phyloP scores from a whole-genome alignment of 2,329 filamentous ascomycete genomes.

The Pseudogymnoascus sp. region DNA sequence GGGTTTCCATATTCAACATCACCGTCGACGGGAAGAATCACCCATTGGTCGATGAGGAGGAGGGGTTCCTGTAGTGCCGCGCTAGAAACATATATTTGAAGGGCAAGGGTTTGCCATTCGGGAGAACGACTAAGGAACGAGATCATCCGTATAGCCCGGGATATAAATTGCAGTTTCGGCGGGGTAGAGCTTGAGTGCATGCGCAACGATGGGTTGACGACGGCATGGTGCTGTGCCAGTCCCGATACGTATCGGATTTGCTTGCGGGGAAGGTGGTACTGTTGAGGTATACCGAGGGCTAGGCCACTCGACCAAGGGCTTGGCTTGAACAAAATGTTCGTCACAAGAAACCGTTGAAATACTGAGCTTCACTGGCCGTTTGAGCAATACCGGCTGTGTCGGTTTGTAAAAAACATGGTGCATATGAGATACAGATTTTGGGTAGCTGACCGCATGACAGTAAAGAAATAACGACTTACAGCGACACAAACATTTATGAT shows the following conservation, averaged over 20 bases:
- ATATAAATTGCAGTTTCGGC: not conserved
- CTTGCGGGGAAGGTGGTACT: not conserved
- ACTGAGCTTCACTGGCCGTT: not conserved
- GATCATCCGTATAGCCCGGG: slow-evolving; percentile 1
- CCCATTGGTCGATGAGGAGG: not conserved
- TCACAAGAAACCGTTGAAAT: not conserved
- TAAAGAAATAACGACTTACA: not conserved
- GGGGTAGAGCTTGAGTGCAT: not conserved
- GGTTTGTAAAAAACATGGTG: not conserved
- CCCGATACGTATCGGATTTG: not conserved
- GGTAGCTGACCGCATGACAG: not conserved
- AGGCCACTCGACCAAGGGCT: not conserved
- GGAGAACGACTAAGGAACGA: not conserved
- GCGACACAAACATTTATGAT: not conserved
- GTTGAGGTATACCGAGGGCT: not conserved
- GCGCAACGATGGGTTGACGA: not conserved
- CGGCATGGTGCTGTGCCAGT: not conserved
- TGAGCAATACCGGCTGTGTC: not conserved
- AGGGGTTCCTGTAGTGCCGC: not conserved
- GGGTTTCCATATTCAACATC: not conserved
- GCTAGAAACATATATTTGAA: not conserved
- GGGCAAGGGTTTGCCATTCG: not conserved
- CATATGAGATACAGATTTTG: not conserved
- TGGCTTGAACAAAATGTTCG: not conserved
- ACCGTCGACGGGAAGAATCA: not conserved